Evolutionary conservation across 148 eudicot species (phyloP).

Genomic region (Arbutus unedo): DNA sequence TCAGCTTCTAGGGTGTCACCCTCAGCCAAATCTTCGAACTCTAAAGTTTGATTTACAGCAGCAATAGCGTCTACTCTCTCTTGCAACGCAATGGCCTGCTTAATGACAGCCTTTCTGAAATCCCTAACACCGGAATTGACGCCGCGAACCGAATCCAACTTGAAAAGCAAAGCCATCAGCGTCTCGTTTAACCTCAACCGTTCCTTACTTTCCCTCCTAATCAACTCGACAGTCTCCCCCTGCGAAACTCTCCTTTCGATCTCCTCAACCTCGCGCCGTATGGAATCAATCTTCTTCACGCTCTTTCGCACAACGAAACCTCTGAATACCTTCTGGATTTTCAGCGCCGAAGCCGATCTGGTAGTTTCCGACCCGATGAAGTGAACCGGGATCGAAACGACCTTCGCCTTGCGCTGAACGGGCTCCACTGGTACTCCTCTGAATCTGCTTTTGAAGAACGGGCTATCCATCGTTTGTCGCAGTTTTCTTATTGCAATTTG

Average conservation of each 20-base stretch:
- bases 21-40: neutral
- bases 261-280: conserved; percentile 36
- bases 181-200: conserved; percentile 52
- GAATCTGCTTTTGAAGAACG: neutral
- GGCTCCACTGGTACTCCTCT: neutral
- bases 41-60: neutral
- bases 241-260: conserved; percentile 37
- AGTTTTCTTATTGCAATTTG: neutral
- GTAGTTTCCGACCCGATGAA: conserved; percentile 23
- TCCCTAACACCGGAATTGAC: conserved; percentile 49
- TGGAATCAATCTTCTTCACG: conserved; percentile 39
- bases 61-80: conserved; percentile 52
- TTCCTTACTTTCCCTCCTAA: conserved; percentile 41
- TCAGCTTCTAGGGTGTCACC: conserved; percentile 11
- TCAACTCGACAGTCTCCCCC: conserved; percentile 30
- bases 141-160: conserved; percentile 59
- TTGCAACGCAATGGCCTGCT: conserved; percentile 55
- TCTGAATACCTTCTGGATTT: conserved; percentile 66
- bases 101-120: conserved; percentile 50
- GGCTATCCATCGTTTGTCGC: neutral
- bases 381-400: conserved; percentile 42
- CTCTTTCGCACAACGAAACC: conserved; percentile 56
- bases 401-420: conserved; percentile 10
- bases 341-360: conserved; percentile 22
- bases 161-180: conserved; percentile 57